These are phyloP conservation scores for Rhizopogon roseolus DNA, from an alignment of 768 basidiomycete species.

Conservation along the genomic window DNA sequence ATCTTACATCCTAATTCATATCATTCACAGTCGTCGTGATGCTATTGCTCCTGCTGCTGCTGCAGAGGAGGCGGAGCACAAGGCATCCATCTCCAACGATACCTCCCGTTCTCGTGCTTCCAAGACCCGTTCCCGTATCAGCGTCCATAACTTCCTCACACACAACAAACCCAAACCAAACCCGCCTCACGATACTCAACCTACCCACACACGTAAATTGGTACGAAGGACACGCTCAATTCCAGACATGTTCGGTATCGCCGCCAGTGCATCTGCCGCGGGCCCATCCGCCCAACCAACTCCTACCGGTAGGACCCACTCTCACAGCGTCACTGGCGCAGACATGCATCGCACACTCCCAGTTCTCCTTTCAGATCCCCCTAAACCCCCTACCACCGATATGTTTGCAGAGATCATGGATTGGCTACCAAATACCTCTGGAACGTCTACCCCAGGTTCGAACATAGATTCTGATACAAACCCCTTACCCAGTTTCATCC, in stretches of 20 bases:
- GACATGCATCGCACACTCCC: conserved; percentile 47
- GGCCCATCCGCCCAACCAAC: conserved; percentile 24
- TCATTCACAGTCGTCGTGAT: conserved; percentile 47
- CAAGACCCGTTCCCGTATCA: conserved; percentile 61
- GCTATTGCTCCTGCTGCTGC: conserved; percentile 55
- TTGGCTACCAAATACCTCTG: conserved; percentile 35
- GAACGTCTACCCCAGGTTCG: conserved; percentile 35
- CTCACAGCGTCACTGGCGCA: conserved; percentile 72
- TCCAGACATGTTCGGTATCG: conserved; percentile 43
- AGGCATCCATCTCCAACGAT: conserved; percentile 27
- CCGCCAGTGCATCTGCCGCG: conserved; percentile 25
- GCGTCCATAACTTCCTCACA: conserved; percentile 54
- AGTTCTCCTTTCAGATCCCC: conserved; percentile 18
- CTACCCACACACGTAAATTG: conserved; percentile 37
- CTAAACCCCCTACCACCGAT: conserved; percentile 36
- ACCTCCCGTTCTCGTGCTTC: conserved; percentile 33
- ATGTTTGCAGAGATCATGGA: conserved; percentile 65
- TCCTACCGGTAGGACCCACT: conserved; percentile 57
- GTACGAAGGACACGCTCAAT: conserved; percentile 75
- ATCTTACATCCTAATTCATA: not conserved
- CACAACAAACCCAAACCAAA: conserved; percentile 46
- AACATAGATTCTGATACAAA: conserved; percentile 14
- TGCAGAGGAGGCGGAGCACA: conserved; percentile 43
- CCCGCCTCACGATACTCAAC: conserved; percentile 13
- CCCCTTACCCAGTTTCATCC: conserved; percentile 23